Evolutionary conservation across 306 rosid species (phyloP), one percentile per base, ranked within the genome.

Genomic region (Alnus rubra): DNA sequence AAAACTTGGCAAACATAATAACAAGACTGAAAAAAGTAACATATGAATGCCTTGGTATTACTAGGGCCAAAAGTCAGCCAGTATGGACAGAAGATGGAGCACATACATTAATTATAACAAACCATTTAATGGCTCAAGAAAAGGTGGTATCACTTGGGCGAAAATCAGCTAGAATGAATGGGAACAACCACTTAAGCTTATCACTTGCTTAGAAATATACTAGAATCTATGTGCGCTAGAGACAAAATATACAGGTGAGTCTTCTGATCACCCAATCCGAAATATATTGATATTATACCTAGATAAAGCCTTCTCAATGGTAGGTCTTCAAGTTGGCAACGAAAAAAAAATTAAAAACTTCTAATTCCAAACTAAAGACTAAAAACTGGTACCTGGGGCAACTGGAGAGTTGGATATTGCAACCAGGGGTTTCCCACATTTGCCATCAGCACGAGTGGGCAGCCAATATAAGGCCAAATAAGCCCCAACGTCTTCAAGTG

Each of bases 381-480:
- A 73, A 33, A 74, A 76, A 75, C 75, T n/a, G 9, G 64, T 89
- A 95, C 99, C 99, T 74, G 98, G 94, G 73, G 84, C 86, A 59
- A 95, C 89, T 45, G 94, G 93, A 64, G 86, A 79, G 76, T 75
- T 85, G 81, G 88, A 88, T 74, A 88, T 81, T 64, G 96, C 92
- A 81, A 88, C 82, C 83, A 95, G 71, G 68, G 99, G 88, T 81
- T 88, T 84, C 71, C 99, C 99, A 82, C 86, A 48, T 88, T 87
- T 82, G 3, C 89, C 86, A 79, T 95, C 99, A 44, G 83, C 87
- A 75, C 99, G 94, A 80, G 89, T 79, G 54, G 99, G 99, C 45
- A 93, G 78, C 99, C 99, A 95, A 90, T 78, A 85, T 67, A 95
- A 82, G 76, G 94, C 91, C 88, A 95, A 76, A 84, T 91, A 95